Base-by-base conservation (phyloP, 78 protist species). In the Creolimax fragrantissima region DNA sequence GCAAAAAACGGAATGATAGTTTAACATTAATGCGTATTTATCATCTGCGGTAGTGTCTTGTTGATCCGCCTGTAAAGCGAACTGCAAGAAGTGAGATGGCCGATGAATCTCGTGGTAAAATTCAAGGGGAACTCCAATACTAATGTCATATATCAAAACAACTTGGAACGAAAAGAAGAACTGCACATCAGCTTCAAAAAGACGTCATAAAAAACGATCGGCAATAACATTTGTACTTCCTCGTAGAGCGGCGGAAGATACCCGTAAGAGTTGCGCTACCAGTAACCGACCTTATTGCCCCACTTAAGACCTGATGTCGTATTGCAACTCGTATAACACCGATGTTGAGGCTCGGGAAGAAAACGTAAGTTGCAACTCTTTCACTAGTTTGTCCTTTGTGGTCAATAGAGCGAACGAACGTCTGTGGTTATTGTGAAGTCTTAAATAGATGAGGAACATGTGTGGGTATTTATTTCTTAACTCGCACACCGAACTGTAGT, bases 31-130 rank as follows among this genome's bases (percentile, higher is more conserved):
- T 3, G n/a, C 58, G n/a, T 91, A 89, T 5, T 91, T 85, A 44
- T 44, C 44, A 11, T 91, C 93, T 4, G 93, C 45, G 2, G 36
- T 66, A 2, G 3, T 7, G 7, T 35, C 39, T 4, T 35, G 45
- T 6, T 2, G 44, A 41, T 85, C 93, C 44, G 45, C 93, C 4
- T 66, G 43, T 5, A 3, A 42, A 17, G 74, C 5, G 36, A 91
- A 91, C 41, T 44, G 4, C 81, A 36, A 17, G 43, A 91, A 91
- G 93, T 91, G 93, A 17, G 94, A 43, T 3, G 99, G 98, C 32
- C 99, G 96, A 93, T 99, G 99, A 5, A 41, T 2, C 91, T 98
- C 99, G 96, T 99, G 98, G 95, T 98, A 98, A 81, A 96, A 99
- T 90, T 92, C 96, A 88, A 93, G 93, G 7, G 99, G 99, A 89